Base-by-base conservation (phyloP, 2,329 filamentous ascomycete species). In the Scytalidium sp. region DNA sequence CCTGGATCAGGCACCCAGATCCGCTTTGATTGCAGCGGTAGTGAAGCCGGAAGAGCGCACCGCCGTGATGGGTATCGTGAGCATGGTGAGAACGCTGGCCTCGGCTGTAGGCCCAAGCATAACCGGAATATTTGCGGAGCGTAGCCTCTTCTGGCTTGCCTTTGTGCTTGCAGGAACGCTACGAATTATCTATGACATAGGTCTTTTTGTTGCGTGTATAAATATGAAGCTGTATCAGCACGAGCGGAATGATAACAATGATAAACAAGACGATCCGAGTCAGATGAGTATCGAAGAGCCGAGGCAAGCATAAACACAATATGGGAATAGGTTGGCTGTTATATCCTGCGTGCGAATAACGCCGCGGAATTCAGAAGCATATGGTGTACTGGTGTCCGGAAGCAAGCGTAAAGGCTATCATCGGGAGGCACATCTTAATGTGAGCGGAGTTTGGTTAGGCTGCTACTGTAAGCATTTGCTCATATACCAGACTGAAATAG, bases 1-100 rank as follows among this genome's bases (percentile, higher is more conserved):
- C 46, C 90, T 90, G 85, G 86, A 90, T 56, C 77, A 81, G 42
- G 85, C 84, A 0, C 87, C 87, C 0, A 76, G 86, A 15, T 75
- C 80, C 2, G 86, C 87, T 0, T 89, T 90, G 61, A 68, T 90
- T 2, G 80, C 86, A 0, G 80, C 83, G 1, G 78, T 83, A 0
- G 75, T 90, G 6, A 75, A 79, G 19, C 76, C 84, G 0, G 72
- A 74, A 3, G 85, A 90, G 64, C 75, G 87, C 1, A 90, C 86
- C 0, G 83, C 84, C 0, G 79, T 88, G 15, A 84, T 90, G 79
- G 87, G 86, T 0, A 73, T 84, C 0, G 75, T 87, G 2, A 88
- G 87, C 52, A 80, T 85, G 7, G 75, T 85, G 41, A 86, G 86
- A 66, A 89, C 85, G 0, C 68, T 77, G 10, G 75, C 77, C 3